Conservation (phyloP, 164 flowering plant genomes). For the Protea cynaroides region DNA sequence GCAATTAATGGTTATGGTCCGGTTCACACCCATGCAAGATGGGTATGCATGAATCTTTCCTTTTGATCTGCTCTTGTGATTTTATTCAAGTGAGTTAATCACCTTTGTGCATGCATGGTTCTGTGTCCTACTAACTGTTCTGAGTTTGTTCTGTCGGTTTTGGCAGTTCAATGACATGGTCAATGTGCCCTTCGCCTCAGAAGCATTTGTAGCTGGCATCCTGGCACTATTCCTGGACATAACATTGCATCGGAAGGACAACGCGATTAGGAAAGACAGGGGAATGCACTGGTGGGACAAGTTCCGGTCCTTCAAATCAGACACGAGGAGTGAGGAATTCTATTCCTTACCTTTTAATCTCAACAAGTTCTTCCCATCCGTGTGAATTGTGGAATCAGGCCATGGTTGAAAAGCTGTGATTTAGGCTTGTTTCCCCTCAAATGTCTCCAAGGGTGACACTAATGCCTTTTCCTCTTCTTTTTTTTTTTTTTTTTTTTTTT, state of each 20-base stretch:
- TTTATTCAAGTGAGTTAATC: background rate
- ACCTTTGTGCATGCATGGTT: no score
- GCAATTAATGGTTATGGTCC: slow-evolving; percentile 57
- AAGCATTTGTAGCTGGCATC: slow-evolving; percentile 63
- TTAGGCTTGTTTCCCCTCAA: background rate
- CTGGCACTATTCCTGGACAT: slow-evolving; percentile 53
- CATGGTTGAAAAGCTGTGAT: background rate
- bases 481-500: no score
- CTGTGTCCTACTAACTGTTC: no score
- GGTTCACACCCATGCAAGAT: slow-evolving; percentile 64
- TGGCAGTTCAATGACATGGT: slow-evolving; percentile 79
- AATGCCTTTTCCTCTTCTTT: no score
- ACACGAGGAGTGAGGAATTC: slow-evolving; percentile 76
- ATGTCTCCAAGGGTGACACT: background rate
- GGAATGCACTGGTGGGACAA: slow-evolving; percentile 81
- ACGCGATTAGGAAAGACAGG: slow-evolving; percentile 46
- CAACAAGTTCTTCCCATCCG: slow-evolving; percentile 83
- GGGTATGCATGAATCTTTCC: slow-evolving; percentile 41
- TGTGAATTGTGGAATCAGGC: slow-evolving; percentile 23
- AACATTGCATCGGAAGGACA: slow-evolving; percentile 47
- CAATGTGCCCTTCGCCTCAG: slow-evolving; percentile 71
- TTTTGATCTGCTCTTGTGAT: background rate
- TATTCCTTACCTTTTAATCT: slow-evolving; percentile 74
- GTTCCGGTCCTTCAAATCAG: slow-evolving; percentile 59
- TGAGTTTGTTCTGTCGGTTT: background rate